Evolutionary conservation across 1,284 basidiomycete species (phyloP).

Genomic region (Paramarasmius palmivorus): DNA sequence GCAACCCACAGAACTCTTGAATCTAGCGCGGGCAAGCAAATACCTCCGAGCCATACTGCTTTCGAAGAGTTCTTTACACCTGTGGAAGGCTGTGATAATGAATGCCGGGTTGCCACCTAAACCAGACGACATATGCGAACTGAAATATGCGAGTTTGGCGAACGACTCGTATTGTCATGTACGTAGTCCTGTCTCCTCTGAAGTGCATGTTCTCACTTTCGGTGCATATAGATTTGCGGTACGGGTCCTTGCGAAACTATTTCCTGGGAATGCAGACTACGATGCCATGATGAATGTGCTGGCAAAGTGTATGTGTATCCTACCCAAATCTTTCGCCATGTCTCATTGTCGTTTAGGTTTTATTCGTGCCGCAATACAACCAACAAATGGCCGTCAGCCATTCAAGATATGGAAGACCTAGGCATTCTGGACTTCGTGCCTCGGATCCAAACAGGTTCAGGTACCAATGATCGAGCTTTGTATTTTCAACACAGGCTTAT

Average conservation of each 20-base stretch:
- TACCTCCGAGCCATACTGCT: conserved; percentile 4
- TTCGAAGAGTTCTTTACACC: background rate
- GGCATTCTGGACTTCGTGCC: too few relatives aligned
- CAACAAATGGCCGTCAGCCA: too few relatives aligned
- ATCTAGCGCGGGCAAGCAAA: conserved; percentile 5
- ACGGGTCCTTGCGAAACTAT: background rate
- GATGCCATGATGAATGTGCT: background rate
- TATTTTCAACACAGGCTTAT: too few relatives aligned
- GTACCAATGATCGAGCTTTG: background rate
- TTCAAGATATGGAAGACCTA: too few relatives aligned
- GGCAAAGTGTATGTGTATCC: background rate
- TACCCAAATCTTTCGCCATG: too few relatives aligned
- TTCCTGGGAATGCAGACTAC: background rate
- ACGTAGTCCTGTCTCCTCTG: background rate
- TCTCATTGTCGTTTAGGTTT: too few relatives aligned
- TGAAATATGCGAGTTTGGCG: conserved; percentile 3
- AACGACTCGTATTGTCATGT: background rate
- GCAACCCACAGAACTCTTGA: conserved; percentile 1
- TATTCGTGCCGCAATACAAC: too few relatives aligned
- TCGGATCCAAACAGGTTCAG: too few relatives aligned
- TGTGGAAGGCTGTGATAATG: conserved; percentile 5
- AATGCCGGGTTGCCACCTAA: conserved; percentile 2
- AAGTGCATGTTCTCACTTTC: background rate
- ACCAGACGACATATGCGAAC: conserved; percentile 7
- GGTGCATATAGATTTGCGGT: background rate